Conservation (phyloP, 1,284 basidiomycete species). For the Marasmius sp. region DNA sequence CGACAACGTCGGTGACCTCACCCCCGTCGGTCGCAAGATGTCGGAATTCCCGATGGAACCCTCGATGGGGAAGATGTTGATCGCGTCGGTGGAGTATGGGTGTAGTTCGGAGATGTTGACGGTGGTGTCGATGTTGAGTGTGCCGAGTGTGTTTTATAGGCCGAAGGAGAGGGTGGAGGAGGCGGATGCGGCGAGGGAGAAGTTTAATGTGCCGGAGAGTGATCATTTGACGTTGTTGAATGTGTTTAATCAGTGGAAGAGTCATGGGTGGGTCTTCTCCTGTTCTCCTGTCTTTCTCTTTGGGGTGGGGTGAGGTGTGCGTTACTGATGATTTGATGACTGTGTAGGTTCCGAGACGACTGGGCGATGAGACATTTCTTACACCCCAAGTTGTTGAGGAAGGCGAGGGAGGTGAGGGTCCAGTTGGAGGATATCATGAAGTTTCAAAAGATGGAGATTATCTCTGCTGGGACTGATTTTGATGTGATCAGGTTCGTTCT, state of each 20-base stretch:
- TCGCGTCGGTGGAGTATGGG: slow-evolving; percentile 89
- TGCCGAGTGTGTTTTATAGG: slow-evolving; percentile 95
- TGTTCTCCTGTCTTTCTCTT: background rate
- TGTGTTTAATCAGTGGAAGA: slow-evolving; percentile 98
- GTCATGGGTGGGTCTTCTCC: slow-evolving; percentile 67
- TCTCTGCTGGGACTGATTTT: slow-evolving; percentile 93
- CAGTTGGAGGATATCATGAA: slow-evolving; percentile 99
- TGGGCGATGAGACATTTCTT: slow-evolving; percentile 96
- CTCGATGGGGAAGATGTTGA: slow-evolving; percentile 97
- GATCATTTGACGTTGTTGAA: slow-evolving; percentile 96
- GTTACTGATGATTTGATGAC: slow-evolving; percentile 44
- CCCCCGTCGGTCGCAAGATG: slow-evolving; percentile 92
- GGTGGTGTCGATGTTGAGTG: slow-evolving; percentile 98
- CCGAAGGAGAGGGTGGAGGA: slow-evolving; percentile 96
- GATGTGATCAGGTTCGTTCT: slow-evolving; percentile 78
- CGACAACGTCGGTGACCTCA: slow-evolving; percentile 97
- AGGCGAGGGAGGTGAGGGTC: slow-evolving; percentile 93
- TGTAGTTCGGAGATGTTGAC: slow-evolving; percentile 97
- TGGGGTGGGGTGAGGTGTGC: slow-evolving; percentile 33
- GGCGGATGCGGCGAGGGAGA: slow-evolving; percentile 94
- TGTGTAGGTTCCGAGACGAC: slow-evolving; percentile 78
- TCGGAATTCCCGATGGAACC: slow-evolving; percentile 99
- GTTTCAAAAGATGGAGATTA: slow-evolving; percentile 90
- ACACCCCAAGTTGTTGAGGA: slow-evolving; percentile 93
- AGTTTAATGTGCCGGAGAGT: slow-evolving; percentile 98